Conservation (phyloP, 192 early-diverging fungal species). For the Anaeromyces robustus region DNA sequence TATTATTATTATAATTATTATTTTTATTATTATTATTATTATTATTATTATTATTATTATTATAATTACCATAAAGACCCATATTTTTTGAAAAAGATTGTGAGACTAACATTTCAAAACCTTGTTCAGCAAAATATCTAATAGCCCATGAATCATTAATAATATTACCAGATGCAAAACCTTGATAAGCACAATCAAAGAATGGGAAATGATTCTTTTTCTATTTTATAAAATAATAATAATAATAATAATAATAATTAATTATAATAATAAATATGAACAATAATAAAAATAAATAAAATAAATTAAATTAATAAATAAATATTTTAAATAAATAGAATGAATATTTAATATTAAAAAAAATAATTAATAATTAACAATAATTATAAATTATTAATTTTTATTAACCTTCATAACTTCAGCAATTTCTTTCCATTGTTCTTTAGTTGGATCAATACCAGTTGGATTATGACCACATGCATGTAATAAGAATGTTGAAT, state of each 20-base stretch:
- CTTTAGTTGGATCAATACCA: constrained; percentile 90
- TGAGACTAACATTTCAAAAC: constrained; percentile 78
- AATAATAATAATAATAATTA: no score
- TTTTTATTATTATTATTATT: no score
- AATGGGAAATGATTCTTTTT: constrained; percentile 73
- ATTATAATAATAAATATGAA: no score
- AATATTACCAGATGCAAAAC: constrained; percentile 85
- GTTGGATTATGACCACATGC: constrained; percentile 97
- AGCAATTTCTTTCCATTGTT: constrained; percentile 87
- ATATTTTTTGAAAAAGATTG: constrained; percentile 98
- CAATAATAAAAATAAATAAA: no score
- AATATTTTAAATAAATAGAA: no score
- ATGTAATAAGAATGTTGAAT: constrained; percentile 83
- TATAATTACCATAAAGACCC: constrained; percentile 65
- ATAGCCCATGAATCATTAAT: constrained; percentile 84
- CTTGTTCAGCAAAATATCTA: constrained; percentile 79
- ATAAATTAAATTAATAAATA: no score
- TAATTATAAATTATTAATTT: no score
- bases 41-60: no score
- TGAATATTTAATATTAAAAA: no score
- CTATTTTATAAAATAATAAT: neutral
- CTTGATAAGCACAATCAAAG: constrained; percentile 99
- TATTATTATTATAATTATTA: no score
- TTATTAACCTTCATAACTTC: constrained; percentile 37
- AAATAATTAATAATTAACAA: no score